These are phyloP conservation scores for Verticillium dahliae DNA, from an alignment of 2,329 filamentous ascomycete species.

Conservation along the genomic window DNA sequence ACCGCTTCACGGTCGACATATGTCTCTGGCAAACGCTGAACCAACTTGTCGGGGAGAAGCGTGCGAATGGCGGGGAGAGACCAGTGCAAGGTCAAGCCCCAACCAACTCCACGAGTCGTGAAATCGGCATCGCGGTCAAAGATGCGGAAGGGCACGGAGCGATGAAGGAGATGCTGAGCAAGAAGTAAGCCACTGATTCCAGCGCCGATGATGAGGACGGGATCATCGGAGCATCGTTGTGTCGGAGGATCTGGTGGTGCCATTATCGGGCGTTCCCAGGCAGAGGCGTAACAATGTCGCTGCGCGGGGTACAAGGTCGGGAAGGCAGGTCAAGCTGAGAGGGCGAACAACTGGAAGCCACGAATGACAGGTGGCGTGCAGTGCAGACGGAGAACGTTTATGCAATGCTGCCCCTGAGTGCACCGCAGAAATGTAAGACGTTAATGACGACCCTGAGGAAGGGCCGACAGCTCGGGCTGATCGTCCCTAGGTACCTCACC, in stretches of 20 bases:
- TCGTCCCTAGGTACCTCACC: no score
- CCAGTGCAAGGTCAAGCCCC: conserved; percentile 61
- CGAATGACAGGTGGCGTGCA: no score
- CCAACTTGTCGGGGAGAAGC: conserved; percentile 41
- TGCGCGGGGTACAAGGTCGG: no score
- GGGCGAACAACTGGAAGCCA: no score
- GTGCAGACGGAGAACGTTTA: no score
- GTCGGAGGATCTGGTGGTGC: neutral
- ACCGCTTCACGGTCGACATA: conserved; percentile 49
- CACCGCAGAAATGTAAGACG: no score
- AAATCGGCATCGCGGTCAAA: conserved; percentile 47
- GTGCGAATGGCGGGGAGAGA: conserved; percentile 43
- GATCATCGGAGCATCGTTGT: neutral
- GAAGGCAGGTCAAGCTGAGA: no score
- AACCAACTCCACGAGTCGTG: conserved; percentile 43
- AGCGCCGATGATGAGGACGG: conserved; percentile 28
- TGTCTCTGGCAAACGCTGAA: conserved; percentile 36
- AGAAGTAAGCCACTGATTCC: conserved; percentile 29
- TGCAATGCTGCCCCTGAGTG: no score
- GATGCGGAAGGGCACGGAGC: conserved; percentile 34
- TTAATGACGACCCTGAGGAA: no score
- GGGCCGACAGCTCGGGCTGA: no score
- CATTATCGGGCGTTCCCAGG: neutral
- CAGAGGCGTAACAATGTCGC: no score
- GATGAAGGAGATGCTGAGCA: conserved; percentile 24